Evolutionary conservation across 208 protist species (phyloP).

Genomic region (Trichomonas gallinae): DNA sequence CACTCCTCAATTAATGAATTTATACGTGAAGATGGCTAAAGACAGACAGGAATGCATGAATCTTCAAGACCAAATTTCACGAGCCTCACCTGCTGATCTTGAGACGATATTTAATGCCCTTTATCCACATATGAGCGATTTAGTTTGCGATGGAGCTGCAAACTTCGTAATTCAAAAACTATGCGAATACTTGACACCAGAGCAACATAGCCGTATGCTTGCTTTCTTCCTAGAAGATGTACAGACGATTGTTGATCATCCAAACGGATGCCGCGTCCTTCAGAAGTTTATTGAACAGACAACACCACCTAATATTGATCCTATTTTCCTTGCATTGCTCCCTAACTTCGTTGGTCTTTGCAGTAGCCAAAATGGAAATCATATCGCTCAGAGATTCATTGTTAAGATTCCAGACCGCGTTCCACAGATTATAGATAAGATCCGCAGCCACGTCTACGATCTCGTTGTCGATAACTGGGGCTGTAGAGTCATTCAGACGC

Average conservation of each 20-base stretch:
- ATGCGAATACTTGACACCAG: not conserved
- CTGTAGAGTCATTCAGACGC: conserved; percentile 25
- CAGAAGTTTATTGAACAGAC: conserved; percentile 1
- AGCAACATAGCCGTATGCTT: not conserved
- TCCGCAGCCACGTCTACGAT: not conserved
- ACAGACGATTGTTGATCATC: not conserved
- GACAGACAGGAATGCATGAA: not conserved
- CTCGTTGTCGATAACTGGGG: conserved; percentile 14
- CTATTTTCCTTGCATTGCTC: not conserved
- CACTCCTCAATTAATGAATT: not conserved
- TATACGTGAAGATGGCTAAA: not conserved
- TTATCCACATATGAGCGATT: not conserved
- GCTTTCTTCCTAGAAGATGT: not conserved
- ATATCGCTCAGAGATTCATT: conserved; percentile 19
- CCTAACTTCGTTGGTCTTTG: not conserved
- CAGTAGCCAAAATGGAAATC: conserved; percentile 14
- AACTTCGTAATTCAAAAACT: conserved; percentile 15
- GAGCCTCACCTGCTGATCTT: not conserved
- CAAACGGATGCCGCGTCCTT: not conserved
- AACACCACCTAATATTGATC: not conserved
- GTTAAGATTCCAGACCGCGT: not conserved
- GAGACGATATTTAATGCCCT: not conserved
- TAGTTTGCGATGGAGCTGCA: not conserved
- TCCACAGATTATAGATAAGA: not conserved
- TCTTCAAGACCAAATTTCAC: not conserved